Conservation (phyloP, 83 land plant genomes). For the Isoetes engelmannii region DNA sequence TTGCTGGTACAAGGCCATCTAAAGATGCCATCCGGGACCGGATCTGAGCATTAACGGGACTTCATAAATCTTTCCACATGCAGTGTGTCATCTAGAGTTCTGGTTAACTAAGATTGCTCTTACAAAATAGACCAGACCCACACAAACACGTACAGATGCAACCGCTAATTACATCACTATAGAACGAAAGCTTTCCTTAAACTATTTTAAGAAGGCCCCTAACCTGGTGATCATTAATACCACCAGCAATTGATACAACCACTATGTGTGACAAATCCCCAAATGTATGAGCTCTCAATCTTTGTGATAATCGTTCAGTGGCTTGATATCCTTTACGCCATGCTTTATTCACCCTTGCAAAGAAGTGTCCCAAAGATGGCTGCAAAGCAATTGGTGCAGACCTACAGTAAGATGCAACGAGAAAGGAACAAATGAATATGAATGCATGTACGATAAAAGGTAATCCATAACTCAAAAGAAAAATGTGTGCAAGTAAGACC, state of each 20-base stretch:
- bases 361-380: slow-evolving; percentile 86
- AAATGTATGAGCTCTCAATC: slow-evolving; percentile 23
- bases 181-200: no score
- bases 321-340: slow-evolving; percentile 71
- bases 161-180: no score
- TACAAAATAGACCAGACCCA: no score
- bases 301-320: slow-evolving; percentile 36
- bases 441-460: no score
- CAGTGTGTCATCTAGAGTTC: no score
- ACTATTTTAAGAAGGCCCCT: no score
- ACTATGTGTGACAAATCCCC: slow-evolving; percentile 59
- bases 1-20: slow-evolving; percentile 87
- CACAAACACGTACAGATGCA: no score
- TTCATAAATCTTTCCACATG: no score
- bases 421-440: no score
- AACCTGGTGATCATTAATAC: slow-evolving; percentile 91
- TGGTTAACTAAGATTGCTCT: no score
- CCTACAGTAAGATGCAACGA: slow-evolving; percentile 36
- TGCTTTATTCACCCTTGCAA: slow-evolving; percentile 57
- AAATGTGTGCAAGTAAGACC: no score
- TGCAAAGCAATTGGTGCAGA: slow-evolving; percentile 88
- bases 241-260: slow-evolving; percentile 83
- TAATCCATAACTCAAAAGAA: no score
- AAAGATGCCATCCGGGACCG: slow-evolving; percentile 77
- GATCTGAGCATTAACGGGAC: slow-evolving; percentile 35